Conservation (phyloP, 225 moss, liverwort and hornwort species). For the Rhytidiadelphus loreus region DNA sequence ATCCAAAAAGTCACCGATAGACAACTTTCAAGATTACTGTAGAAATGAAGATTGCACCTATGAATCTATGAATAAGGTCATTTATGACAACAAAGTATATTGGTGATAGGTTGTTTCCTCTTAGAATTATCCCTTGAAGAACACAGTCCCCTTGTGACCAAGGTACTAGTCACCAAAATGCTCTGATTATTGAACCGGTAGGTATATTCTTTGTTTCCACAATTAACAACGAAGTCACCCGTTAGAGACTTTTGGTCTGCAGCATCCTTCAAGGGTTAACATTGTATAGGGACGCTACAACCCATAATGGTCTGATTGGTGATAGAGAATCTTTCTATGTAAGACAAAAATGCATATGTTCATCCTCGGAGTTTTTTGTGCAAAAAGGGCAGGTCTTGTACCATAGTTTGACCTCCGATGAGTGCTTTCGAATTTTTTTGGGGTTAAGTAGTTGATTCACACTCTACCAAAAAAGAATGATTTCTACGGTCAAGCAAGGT, state of each 20-base stretch:
- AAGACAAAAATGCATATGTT: not conserved
- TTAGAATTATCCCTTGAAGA: accelerated
- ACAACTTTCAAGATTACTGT: not conserved
- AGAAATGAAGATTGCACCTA: not conserved
- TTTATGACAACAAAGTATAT: too few relatives aligned
- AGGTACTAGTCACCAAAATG: not conserved
- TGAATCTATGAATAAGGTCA: not conserved
- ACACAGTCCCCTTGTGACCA: accelerated
- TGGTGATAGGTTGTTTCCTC: accelerated
- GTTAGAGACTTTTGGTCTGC: accelerated
- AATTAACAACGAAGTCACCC: too few relatives aligned
- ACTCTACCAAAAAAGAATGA: accelerated
- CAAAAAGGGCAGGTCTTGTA: not conserved
- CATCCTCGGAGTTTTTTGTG: not conserved
- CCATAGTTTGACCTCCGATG: accelerated
- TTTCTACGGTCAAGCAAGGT: not conserved
- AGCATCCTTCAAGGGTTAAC: not conserved
- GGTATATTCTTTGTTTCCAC: too few relatives aligned
- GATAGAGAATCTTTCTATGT: not conserved
- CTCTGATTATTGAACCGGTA: not conserved
- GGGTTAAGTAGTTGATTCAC: not conserved
- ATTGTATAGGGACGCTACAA: accelerated
- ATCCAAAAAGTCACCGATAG: accelerated
- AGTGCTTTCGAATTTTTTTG: too few relatives aligned
- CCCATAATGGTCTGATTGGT: accelerated